Evolutionary conservation across 768 basidiomycete species (phyloP).

Genomic region (Naganishia kalamii): DNA sequence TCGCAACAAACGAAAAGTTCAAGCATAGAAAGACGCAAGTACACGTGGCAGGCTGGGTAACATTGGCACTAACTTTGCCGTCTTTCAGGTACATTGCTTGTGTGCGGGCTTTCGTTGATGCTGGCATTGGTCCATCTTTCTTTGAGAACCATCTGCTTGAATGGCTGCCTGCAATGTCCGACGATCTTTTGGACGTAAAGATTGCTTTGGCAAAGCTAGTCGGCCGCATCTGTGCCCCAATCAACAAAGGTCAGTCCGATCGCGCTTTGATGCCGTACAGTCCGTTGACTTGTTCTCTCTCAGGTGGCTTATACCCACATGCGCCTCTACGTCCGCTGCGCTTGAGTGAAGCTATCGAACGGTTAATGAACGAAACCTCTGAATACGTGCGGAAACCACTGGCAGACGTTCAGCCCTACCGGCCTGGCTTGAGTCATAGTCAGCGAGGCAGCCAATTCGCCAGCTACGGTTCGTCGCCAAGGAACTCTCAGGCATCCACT

Average conservation of each 20-base stretch:
- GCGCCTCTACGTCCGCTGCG: slow-evolving; percentile 12
- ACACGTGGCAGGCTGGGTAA: slow-evolving; percentile 22
- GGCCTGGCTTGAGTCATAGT: neutral
- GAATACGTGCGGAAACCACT: slow-evolving; percentile 21
- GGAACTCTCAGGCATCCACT: neutral
- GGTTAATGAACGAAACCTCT: slow-evolving; percentile 19
- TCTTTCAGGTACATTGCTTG: slow-evolving; percentile 64
- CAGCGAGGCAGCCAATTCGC: neutral
- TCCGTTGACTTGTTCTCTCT: neutral
- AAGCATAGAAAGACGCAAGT: slow-evolving; percentile 68
- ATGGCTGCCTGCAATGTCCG: slow-evolving; percentile 55
- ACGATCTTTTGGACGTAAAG: slow-evolving; percentile 77
- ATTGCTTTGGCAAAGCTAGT: slow-evolving; percentile 75
- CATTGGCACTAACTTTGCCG: slow-evolving; percentile 21
- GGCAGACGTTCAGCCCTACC: slow-evolving; percentile 1
- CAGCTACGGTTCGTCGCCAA: neutral
- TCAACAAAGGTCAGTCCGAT: slow-evolving; percentile 25
- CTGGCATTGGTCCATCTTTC: slow-evolving; percentile 50
- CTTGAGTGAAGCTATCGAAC: slow-evolving; percentile 18
- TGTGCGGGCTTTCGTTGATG: slow-evolving; percentile 58
- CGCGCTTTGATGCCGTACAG: neutral
- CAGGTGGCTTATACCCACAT: slow-evolving; percentile 20
- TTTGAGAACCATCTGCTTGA: slow-evolving; percentile 52
- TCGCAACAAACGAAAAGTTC: slow-evolving; percentile 43
- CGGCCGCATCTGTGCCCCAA: slow-evolving; percentile 45